Percentiles rank a stretch among this genome's conserved stretches.
Conservation (phyloP, 2,329 filamentous ascomycete genomes). For the Zarea fungicola region DNA sequence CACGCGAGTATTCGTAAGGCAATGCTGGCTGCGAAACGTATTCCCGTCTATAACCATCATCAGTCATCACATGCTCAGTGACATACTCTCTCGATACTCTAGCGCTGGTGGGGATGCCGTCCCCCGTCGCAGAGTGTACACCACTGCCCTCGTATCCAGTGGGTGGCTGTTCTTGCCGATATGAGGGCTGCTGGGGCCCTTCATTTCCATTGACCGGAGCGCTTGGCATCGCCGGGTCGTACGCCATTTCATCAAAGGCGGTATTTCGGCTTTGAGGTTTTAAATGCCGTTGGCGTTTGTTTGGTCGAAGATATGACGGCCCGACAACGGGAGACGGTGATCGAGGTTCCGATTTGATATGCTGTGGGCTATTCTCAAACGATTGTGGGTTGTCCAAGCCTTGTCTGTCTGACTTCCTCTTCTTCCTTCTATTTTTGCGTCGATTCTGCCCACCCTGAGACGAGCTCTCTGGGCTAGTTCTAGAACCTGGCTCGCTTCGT, state of each 20-base stretch:
- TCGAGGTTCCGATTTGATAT: slow-evolving; percentile 60
- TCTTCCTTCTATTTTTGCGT: slow-evolving; percentile 40
- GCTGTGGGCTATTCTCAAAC: slow-evolving; percentile 40
- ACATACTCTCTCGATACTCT: slow-evolving; percentile 2
- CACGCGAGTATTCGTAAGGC: slow-evolving; percentile 33
- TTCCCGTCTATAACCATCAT: slow-evolving; percentile 28
- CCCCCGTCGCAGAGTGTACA: neutral
- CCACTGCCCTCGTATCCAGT: neutral
- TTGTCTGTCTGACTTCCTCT: slow-evolving; percentile 48
- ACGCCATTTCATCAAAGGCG: slow-evolving; percentile 2
- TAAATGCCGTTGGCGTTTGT: slow-evolving; percentile 51
- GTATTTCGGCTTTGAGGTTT: slow-evolving; percentile 31
- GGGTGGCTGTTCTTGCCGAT: neutral
- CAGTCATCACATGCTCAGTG: slow-evolving; percentile 18
- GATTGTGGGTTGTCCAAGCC: slow-evolving; percentile 30
- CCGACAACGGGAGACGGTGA: slow-evolving; percentile 56
- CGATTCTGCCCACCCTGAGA: slow-evolving; percentile 49
- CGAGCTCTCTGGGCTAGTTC: slow-evolving; percentile 57
- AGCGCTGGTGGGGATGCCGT: neutral
- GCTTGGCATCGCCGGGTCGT: slow-evolving; percentile 13
- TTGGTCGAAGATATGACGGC: slow-evolving; percentile 47
- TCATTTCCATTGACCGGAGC: neutral
- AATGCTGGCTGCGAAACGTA: slow-evolving; percentile 25
- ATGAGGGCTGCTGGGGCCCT: neutral
- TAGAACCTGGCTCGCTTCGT: slow-evolving; percentile 42